Conservation (phyloP, 2,329 filamentous ascomycete species). For the Curvularia sp. region DNA sequence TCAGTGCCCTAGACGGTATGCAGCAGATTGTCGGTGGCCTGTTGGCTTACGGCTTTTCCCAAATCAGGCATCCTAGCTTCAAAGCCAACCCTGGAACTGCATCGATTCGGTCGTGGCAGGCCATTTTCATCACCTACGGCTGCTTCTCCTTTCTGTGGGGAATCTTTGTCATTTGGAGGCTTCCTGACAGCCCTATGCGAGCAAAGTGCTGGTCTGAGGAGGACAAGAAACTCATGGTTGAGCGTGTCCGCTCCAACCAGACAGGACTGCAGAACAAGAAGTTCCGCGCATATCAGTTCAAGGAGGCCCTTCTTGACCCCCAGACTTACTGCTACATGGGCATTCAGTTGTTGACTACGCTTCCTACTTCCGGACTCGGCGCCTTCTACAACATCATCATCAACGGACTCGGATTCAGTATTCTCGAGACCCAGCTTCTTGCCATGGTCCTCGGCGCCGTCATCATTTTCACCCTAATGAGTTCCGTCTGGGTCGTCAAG, state of each 20-base stretch:
- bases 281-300: conserved; percentile 62
- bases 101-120: conserved; percentile 70
- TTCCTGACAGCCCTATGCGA: conserved; percentile 70
- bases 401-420: conserved; percentile 68
- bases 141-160: conserved; percentile 68
- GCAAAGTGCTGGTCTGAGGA: conserved; percentile 72
- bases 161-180: conserved; percentile 57
- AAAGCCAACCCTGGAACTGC: conserved; percentile 44
- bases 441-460: conserved; percentile 77
- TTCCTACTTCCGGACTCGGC: conserved; percentile 75
- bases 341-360: conserved; percentile 73
- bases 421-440: conserved; percentile 73
- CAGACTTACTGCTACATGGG: conserved; percentile 64
- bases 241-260: conserved; percentile 56
- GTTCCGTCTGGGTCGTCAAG: conserved; percentile 71
- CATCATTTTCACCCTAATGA: conserved; percentile 73
- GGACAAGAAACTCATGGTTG: conserved; percentile 65
- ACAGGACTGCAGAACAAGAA: conserved; percentile 56
- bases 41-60: conserved; percentile 61
- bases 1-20: conserved; percentile 57
- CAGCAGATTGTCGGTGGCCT: conserved; percentile 77
- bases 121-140: conserved; percentile 72
- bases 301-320: conserved; percentile 67
- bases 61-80: conserved; percentile 30
- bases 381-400: conserved; percentile 79